Evolutionary conservation across 2,329 filamentous ascomycete species (phyloP).

Genomic region (Acarospora socialis): DNA sequence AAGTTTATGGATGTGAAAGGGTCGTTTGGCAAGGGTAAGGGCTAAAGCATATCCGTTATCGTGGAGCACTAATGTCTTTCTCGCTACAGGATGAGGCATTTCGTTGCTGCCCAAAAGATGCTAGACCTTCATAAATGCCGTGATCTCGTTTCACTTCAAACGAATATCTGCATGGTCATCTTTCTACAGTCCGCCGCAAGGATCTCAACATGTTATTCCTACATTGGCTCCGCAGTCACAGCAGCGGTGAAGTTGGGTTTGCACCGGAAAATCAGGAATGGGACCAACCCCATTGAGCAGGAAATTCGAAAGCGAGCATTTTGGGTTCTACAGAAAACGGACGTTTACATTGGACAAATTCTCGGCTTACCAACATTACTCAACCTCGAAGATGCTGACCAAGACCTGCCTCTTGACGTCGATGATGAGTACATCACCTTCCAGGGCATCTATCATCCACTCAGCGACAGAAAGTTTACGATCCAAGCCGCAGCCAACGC

Average conservation of each 20-base stretch:
- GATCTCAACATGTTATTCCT: slow-evolving; percentile 10
- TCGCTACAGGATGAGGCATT: slow-evolving; percentile 9
- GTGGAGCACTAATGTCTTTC: slow-evolving; percentile 1
- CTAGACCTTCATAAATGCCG: slow-evolving; percentile 9
- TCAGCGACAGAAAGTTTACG: slow-evolving; percentile 5
- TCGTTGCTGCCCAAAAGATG: slow-evolving; percentile 11
- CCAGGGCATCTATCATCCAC: slow-evolving; percentile 4
- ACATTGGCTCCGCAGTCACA: slow-evolving; percentile 10
- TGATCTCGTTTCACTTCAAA: slow-evolving; percentile 9
- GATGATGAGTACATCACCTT: slow-evolving; percentile 7
- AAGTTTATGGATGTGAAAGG: slow-evolving; percentile 9
- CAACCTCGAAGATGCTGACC: slow-evolving; percentile 12
- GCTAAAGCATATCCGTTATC: no score
- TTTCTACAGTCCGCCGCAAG: slow-evolving; percentile 13
- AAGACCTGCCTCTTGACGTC: slow-evolving; percentile 7
- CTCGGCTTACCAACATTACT: slow-evolving; percentile 12
- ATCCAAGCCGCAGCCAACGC: slow-evolving; percentile 11
- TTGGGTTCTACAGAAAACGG: slow-evolving; percentile 13
- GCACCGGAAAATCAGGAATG: no score
- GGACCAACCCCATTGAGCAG: no score
- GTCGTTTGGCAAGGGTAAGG: slow-evolving; percentile 12
- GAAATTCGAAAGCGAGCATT: slow-evolving; percentile 8
- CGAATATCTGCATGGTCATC: slow-evolving; percentile 8
- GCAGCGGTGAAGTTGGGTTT: slow-evolving; percentile 11
- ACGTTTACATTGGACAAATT: slow-evolving; percentile 12